These are phyloP conservation scores for Cordyceps fumosorosea DNA, from an alignment of 2,329 filamentous ascomycete species.

Conservation along the genomic window DNA sequence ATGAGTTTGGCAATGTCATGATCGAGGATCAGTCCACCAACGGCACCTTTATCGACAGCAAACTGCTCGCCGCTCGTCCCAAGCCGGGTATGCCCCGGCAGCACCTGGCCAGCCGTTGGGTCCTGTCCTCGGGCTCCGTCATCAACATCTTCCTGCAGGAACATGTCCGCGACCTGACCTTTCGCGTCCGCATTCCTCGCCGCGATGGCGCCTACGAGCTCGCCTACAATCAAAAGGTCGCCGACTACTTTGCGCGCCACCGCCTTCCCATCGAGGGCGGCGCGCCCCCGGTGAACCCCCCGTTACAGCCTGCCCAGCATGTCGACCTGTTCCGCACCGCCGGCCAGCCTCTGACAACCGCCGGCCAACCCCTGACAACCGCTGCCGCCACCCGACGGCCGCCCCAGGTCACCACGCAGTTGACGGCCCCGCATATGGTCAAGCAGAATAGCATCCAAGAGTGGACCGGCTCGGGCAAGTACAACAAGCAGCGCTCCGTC, in stretches of 20 bases:
- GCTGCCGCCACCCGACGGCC: not conserved
- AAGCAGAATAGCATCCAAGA: constrained; percentile 40
- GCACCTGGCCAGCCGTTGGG: constrained; percentile 41
- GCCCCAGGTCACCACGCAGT: constrained; percentile 17
- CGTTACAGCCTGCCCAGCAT: constrained; percentile 9
- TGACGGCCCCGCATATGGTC: constrained; percentile 10
- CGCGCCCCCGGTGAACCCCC: constrained; percentile 1
- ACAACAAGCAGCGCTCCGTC: constrained; percentile 75
- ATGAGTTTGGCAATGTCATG: constrained; percentile 81
- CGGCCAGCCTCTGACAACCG: not conserved
- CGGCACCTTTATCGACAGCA: constrained; percentile 77
- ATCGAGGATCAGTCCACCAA: constrained; percentile 94
- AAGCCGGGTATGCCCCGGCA: constrained; percentile 26
- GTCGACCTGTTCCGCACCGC: constrained; percentile 24
- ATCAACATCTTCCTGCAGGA: constrained; percentile 61
- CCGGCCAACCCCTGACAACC: not conserved
- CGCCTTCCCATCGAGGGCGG: constrained; percentile 18
- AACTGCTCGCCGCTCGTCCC: constrained; percentile 47
- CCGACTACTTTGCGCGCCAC: constrained; percentile 52
- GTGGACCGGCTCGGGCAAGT: constrained; percentile 80
- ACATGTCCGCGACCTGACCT: constrained; percentile 57
- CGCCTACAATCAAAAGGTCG: constrained; percentile 62
- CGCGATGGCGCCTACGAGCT: constrained; percentile 59
- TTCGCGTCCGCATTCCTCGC: constrained; percentile 78
- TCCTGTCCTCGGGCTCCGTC: constrained; percentile 64